Percentiles rank a stretch among this genome's conserved stretches.
Conservation (phyloP, 768 basidiomycete genomes). For the Suillus variegatus region DNA sequence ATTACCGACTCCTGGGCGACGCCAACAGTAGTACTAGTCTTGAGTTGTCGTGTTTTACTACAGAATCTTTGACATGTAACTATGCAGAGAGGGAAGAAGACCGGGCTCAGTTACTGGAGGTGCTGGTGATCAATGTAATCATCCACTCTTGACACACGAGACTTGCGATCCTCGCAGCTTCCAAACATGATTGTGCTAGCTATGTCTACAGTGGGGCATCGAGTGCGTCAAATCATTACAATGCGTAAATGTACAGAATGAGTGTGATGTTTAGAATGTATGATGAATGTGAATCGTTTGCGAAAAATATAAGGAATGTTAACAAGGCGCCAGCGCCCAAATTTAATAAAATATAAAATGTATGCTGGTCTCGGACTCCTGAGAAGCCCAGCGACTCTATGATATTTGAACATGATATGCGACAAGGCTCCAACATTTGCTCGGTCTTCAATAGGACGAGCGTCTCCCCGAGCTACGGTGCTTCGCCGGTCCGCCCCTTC, state of each 20-base stretch:
- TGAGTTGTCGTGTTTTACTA: background rate
- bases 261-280: background rate
- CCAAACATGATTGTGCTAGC: background rate
- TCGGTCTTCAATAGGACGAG: slow-evolving; percentile 20
- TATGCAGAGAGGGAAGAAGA: background rate
- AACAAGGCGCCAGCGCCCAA: background rate
- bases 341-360: background rate
- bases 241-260: slow-evolving; percentile 7
- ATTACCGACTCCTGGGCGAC: background rate
- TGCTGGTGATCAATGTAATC: background rate
- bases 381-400: background rate
- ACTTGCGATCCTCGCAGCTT: background rate
- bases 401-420: background rate
- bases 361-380: background rate
- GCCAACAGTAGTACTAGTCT: background rate
- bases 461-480: slow-evolving; percentile 19
- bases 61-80: background rate
- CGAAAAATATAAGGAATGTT: background rate
- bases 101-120: background rate
- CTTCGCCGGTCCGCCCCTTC: slow-evolving; percentile 24
- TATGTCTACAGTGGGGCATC: background rate
- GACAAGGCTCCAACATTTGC: background rate
- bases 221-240: background rate
- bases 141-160: background rate
- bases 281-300: background rate